These are phyloP conservation scores for Nakazawaea populi DNA, from an alignment of 805 yeast genomes.

Conservation along the genomic window DNA sequence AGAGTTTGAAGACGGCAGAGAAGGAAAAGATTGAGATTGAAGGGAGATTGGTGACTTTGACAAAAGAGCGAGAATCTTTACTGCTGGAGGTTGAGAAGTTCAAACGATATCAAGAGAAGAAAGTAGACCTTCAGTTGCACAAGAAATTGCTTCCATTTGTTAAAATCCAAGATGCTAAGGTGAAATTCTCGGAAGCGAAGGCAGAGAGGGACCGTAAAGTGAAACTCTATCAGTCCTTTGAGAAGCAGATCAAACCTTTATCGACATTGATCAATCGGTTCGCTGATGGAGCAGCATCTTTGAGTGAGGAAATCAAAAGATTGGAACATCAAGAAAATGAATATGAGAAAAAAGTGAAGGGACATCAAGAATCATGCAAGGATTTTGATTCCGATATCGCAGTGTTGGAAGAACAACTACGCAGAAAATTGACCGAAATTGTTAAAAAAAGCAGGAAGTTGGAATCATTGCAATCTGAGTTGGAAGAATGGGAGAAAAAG, in stretches of 20 bases:
- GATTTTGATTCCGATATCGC: constrained; percentile 20
- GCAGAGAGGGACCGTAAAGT: constrained; percentile 19
- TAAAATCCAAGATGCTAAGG: constrained; percentile 28
- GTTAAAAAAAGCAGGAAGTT: constrained; percentile 19
- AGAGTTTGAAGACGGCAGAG: constrained; percentile 22
- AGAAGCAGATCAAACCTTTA: constrained; percentile 16
- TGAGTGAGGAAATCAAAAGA: constrained; percentile 13
- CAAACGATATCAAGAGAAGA: constrained; percentile 39
- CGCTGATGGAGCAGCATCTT: background rate
- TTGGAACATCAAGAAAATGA: constrained; percentile 13
- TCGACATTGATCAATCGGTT: background rate
- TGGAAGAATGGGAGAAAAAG: constrained; percentile 17
- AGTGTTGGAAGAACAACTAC: constrained; percentile 26
- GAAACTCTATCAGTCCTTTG: constrained; percentile 17
- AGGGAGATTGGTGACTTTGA: constrained; percentile 26
- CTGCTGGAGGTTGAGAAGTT: constrained; percentile 41
- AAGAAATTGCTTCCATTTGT: constrained; percentile 30
- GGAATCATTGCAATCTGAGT: constrained; percentile 16
- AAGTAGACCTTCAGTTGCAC: constrained; percentile 29
- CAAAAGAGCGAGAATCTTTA: constrained; percentile 29
- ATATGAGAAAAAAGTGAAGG: constrained; percentile 8
- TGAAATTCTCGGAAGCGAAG: constrained; percentile 24
- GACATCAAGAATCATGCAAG: constrained; percentile 11
- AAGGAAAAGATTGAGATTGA: constrained; percentile 24
- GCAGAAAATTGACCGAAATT: constrained; percentile 28